Percentiles rank a stretch among this genome's conserved stretches.
These are phyloP conservation scores for Lepidium sativum DNA, from an alignment of 345 rosid species.

Conservation along the genomic window DNA sequence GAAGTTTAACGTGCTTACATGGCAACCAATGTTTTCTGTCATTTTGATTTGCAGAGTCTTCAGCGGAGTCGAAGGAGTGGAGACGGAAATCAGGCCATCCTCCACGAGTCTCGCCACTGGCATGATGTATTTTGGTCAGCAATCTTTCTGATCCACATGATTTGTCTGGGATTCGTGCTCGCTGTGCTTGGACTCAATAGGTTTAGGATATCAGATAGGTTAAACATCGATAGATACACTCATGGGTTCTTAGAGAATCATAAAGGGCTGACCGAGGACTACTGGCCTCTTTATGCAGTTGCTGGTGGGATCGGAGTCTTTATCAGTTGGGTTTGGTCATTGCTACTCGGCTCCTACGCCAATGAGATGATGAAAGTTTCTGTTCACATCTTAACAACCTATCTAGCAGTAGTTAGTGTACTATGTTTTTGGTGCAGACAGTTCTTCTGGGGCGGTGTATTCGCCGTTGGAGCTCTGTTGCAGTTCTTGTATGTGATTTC, in stretches of 20 bases:
- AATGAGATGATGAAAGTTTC: constrained; percentile 82
- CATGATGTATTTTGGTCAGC: constrained; percentile 90
- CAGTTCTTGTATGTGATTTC: constrained; percentile 95
- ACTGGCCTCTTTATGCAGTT: constrained; percentile 85
- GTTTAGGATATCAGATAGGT: constrained; percentile 63
- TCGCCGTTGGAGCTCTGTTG: constrained; percentile 67
- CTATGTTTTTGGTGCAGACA: constrained; percentile 81
- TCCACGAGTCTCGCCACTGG: constrained; percentile 56
- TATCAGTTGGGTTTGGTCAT: constrained; percentile 73
- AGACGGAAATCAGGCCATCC: constrained; percentile 37
- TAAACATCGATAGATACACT: constrained; percentile 60
- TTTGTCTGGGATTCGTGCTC: constrained; percentile 52
- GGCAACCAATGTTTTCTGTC: not conserved
- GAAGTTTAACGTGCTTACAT: not conserved
- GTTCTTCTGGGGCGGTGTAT: constrained; percentile 76
- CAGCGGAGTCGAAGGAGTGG: constrained; percentile 54
- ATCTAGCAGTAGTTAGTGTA: constrained; percentile 85
- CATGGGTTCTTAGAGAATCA: constrained; percentile 32
- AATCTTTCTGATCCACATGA: constrained; percentile 60
- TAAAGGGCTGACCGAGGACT: constrained; percentile 61
- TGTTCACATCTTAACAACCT: constrained; percentile 85
- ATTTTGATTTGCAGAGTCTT: constrained; percentile 37
- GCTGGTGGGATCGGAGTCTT: constrained; percentile 69
- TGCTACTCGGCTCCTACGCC: constrained; percentile 67
- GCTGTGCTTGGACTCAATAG: constrained; percentile 65